Evolutionary conservation across 768 basidiomycete species (phyloP).

Genomic region (Panaeolus papilionaceus): DNA sequence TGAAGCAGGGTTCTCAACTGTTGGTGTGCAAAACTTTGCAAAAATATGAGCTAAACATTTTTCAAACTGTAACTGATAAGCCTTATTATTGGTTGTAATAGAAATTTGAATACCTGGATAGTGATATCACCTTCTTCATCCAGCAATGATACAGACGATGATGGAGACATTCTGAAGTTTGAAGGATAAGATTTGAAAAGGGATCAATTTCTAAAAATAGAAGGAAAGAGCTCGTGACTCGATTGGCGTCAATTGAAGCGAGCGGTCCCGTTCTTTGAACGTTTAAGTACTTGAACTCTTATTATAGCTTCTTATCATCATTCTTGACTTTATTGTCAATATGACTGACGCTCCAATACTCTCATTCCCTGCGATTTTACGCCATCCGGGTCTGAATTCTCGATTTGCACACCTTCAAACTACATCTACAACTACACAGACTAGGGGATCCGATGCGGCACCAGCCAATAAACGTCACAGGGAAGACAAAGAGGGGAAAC

Average conservation of each 20-base stretch:
- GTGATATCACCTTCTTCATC: slow-evolving; percentile 77
- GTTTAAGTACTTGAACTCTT: neutral
- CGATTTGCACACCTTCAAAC: slow-evolving; percentile 59
- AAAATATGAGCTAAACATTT: slow-evolving; percentile 78
- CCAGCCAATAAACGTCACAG: slow-evolving; percentile 44
- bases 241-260: neutral
- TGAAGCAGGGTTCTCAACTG: slow-evolving; percentile 25
- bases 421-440: slow-evolving; percentile 9
- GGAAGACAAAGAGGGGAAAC: slow-evolving; percentile 77
- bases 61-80: slow-evolving; percentile 57
- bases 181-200: neutral
- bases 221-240: neutral
- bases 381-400: slow-evolving; percentile 58
- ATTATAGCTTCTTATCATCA: neutral
- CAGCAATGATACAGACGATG: slow-evolving; percentile 56
- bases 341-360: slow-evolving; percentile 43
- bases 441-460: slow-evolving; percentile 21
- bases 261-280: neutral
- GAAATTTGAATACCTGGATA: slow-evolving; percentile 49
- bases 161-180: slow-evolving; percentile 42
- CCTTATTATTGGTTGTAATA: slow-evolving; percentile 10
- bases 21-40: slow-evolving; percentile 74
- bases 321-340: neutral
- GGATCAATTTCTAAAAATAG: neutral
- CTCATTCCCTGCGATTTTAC: slow-evolving; percentile 76